Percentiles rank a stretch among this genome's conserved stretches.
Conservation (phyloP, 2,329 filamentous ascomycete species). For the Aspergillus cejpii region DNA sequence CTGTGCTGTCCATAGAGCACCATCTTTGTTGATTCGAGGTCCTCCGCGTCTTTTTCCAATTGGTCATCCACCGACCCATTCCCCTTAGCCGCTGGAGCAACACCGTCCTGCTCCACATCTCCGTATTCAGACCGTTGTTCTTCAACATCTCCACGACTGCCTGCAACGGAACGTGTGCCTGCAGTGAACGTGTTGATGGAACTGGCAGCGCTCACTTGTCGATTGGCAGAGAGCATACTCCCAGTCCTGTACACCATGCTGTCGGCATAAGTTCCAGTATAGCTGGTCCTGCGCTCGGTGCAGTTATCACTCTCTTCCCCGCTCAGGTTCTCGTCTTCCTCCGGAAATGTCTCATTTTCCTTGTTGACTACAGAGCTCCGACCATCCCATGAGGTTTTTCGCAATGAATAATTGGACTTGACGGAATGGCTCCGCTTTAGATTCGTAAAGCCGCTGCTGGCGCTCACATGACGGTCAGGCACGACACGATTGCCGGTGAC, state of each 20-base stretch:
- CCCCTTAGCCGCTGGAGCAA: slow-evolving; percentile 15
- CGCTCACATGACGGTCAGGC: slow-evolving; percentile 29
- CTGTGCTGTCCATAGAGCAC: slow-evolving; percentile 24
- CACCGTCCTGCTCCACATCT: slow-evolving; percentile 9
- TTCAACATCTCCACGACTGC: slow-evolving; percentile 17
- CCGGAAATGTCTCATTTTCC: slow-evolving; percentile 58
- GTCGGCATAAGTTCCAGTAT: slow-evolving; percentile 38
- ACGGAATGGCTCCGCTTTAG: slow-evolving; percentile 75
- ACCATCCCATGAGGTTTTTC: slow-evolving; percentile 66
- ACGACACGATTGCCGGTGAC: slow-evolving; percentile 64
- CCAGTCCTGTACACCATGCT: slow-evolving; percentile 38
- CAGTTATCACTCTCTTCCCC: slow-evolving; percentile 46
- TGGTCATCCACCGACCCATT: slow-evolving; percentile 13
- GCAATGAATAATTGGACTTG: slow-evolving; percentile 53
- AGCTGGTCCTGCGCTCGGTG: slow-evolving; percentile 42
- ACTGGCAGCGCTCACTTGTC: slow-evolving; percentile 38
- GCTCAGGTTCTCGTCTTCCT: slow-evolving; percentile 52
- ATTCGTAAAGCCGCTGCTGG: slow-evolving; percentile 45
- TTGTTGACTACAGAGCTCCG: slow-evolving; percentile 45
- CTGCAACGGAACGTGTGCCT: slow-evolving; percentile 18
- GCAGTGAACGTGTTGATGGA: slow-evolving; percentile 32
- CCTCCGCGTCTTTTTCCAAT: slow-evolving; percentile 11
- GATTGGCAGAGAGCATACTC: slow-evolving; percentile 37
- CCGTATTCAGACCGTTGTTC: slow-evolving; percentile 12
- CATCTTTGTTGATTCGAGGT: slow-evolving; percentile 20